phyloP scores from a whole-genome alignment of 495 filamentous ascomycete genomes.

The Penicillium turbatum region DNA sequence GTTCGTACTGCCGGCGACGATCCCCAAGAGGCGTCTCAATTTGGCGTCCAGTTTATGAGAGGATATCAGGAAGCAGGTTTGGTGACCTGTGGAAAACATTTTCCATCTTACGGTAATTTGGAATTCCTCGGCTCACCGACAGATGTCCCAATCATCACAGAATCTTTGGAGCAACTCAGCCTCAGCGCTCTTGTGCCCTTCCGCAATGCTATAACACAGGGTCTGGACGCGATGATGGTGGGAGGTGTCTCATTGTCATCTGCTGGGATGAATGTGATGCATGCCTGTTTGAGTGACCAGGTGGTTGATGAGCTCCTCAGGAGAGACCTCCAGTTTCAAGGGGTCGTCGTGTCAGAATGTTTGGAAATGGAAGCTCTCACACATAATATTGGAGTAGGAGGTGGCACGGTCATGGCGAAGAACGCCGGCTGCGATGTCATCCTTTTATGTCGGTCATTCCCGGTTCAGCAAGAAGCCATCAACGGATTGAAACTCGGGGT shows the following conservation, averaged over 20 bases:
- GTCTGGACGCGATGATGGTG: constrained; percentile 88
- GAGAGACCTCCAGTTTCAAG: constrained; percentile 77
- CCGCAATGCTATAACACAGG: constrained; percentile 75
- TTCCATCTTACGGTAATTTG: constrained; percentile 89
- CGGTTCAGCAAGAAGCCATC: constrained; percentile 82
- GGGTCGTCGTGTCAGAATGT: constrained; percentile 90
- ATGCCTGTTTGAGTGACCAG: constrained; percentile 85
- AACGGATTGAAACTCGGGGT: constrained; percentile 77
- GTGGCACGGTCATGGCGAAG: constrained; percentile 89
- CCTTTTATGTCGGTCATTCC: constrained; percentile 77
- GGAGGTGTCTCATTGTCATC: constrained; percentile 85
- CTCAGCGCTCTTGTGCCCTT: constrained; percentile 81
- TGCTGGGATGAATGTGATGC: constrained; percentile 83
- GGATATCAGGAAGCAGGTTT: constrained; percentile 84
- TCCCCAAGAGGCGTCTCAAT: constrained; percentile 83
- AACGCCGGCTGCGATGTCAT: constrained; percentile 88
- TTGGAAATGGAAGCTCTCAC: constrained; percentile 92
- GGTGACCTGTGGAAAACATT: constrained; percentile 86
- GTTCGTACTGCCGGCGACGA: constrained; percentile 82
- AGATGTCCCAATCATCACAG: constrained; percentile 88
- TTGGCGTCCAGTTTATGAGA: constrained; percentile 80
- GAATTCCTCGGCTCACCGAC: constrained; percentile 81
- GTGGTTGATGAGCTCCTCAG: constrained; percentile 81
- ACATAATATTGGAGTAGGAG: constrained; percentile 88
- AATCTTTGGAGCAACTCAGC: constrained; percentile 81